Evolutionary conservation across 768 basidiomycete species (phyloP).

Genomic region (Phlebiopsis gigantea): DNA sequence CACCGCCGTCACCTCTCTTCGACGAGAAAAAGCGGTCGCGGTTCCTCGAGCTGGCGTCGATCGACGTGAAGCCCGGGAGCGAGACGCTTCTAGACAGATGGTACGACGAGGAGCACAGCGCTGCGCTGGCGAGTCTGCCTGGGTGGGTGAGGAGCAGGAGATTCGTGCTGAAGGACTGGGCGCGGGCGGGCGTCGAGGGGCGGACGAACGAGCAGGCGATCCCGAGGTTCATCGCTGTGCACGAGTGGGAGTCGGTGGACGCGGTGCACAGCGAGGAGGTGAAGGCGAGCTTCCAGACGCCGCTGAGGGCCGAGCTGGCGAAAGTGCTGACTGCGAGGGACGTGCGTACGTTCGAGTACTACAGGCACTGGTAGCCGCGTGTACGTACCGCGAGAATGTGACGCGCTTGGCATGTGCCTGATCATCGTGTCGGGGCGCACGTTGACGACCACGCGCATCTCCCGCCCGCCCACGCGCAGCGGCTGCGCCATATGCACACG

Average conservation of each 20-base stretch:
- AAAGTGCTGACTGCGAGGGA: slow-evolving; percentile 27
- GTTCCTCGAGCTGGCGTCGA: slow-evolving; percentile 20
- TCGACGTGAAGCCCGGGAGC: slow-evolving; percentile 19
- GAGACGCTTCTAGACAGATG: slow-evolving; percentile 26
- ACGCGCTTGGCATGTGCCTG: too few relatives aligned
- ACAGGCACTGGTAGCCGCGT: slow-evolving; percentile 14
- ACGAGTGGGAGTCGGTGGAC: slow-evolving; percentile 31
- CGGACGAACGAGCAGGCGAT: slow-evolving; percentile 17
- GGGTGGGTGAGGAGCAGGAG: slow-evolving; percentile 41
- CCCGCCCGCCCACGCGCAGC: neutral
- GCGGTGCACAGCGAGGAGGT: slow-evolving; percentile 34
- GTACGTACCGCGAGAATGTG: too few relatives aligned
- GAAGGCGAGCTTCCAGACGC: slow-evolving; percentile 35
- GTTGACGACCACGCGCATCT: neutral
- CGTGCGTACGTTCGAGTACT: slow-evolving; percentile 24
- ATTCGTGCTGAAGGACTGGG: slow-evolving; percentile 30
- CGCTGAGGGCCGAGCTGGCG: slow-evolving; percentile 38
- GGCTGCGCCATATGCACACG: neutral
- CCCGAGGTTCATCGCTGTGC: slow-evolving; percentile 38
- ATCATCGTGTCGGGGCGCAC: too few relatives aligned
- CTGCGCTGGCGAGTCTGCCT: slow-evolving; percentile 36
- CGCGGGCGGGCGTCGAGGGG: slow-evolving; percentile 18
- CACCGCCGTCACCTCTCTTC: slow-evolving; percentile 20
- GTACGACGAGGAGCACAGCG: slow-evolving; percentile 28
- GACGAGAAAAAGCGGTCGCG: slow-evolving; percentile 21